Evolutionary conservation across 2,329 filamentous ascomycete species (phyloP).

Genomic region (Aspergillus clavatus): DNA sequence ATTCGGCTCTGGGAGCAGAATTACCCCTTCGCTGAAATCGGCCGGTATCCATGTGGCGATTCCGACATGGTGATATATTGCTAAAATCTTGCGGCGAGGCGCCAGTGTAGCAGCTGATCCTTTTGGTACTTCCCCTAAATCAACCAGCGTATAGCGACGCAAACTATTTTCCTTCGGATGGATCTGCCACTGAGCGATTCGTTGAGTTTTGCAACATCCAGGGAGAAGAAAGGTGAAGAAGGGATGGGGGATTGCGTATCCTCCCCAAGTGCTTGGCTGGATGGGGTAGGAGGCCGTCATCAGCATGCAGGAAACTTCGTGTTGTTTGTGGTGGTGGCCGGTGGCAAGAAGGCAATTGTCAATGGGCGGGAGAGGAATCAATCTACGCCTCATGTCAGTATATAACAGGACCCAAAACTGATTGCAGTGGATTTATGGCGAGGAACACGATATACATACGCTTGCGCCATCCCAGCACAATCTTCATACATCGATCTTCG

Average conservation of each 20-base stretch:
- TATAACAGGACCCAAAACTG: background rate
- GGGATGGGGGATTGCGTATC: constrained; percentile 6
- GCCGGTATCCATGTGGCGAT: constrained; percentile 6
- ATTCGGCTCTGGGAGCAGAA: constrained; percentile 1
- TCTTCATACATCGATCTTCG: background rate
- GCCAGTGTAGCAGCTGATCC: background rate
- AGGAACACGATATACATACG: constrained; percentile 1
- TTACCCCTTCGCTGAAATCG: constrained; percentile 6
- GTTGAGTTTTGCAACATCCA: background rate
- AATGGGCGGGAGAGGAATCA: background rate
- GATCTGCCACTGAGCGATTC: constrained; percentile 6
- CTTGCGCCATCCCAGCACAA: background rate
- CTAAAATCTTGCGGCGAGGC: background rate
- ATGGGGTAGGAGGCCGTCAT: constrained; percentile 6
- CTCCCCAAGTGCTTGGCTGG: constrained; percentile 4
- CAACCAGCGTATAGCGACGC: constrained; percentile 6
- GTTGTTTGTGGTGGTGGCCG: background rate
- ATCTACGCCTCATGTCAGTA: background rate
- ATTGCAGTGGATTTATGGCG: background rate
- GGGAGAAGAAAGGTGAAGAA: constrained; percentile 6
- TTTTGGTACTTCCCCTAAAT: background rate
- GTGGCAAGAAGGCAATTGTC: background rate
- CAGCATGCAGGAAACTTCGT: background rate
- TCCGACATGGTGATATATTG: constrained; percentile 7
- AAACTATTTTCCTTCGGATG: constrained; percentile 5